Evolutionary conservation across 305 asterid species (phyloP).

Genomic region (Salvia sclarea): DNA sequence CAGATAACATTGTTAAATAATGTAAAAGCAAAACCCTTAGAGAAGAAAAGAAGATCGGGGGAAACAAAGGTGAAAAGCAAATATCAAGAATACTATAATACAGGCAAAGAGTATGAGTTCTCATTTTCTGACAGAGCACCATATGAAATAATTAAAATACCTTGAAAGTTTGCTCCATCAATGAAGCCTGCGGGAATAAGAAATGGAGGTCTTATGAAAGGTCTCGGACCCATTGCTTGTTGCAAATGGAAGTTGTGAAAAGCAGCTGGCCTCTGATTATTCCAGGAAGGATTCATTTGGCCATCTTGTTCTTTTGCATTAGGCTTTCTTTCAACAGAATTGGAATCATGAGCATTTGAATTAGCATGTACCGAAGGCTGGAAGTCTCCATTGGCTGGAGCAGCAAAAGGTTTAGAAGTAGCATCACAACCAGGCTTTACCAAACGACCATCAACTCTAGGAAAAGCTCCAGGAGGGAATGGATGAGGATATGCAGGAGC

Average conservation of each 20-base stretch:
- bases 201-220: slow-evolving; percentile 59
- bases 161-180: slow-evolving; percentile 62
- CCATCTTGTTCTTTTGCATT: slow-evolving; percentile 53
- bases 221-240: slow-evolving; percentile 59
- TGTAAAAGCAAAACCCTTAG: slow-evolving; percentile 1
- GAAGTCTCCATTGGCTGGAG: slow-evolving; percentile 51
- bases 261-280: slow-evolving; percentile 52
- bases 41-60: neutral
- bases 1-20: slow-evolving; percentile 32
- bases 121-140: slow-evolving; percentile 16
- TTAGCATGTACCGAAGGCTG: slow-evolving; percentile 49
- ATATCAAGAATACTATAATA: neutral
- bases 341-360: slow-evolving; percentile 45
- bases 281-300: slow-evolving; percentile 47
- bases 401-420: slow-evolving; percentile 51
- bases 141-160: slow-evolving; percentile 41
- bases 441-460: slow-evolving; percentile 48
- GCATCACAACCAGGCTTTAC: slow-evolving; percentile 49
- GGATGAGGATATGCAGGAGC: slow-evolving; percentile 61
- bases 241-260: slow-evolving; percentile 52
- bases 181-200: slow-evolving; percentile 55
- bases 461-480: slow-evolving; percentile 50
- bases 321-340: slow-evolving; percentile 54
- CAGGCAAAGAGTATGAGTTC: neutral
- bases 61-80: neutral